Evolutionary conservation across 163 green algal species (phyloP).

Genomic region (Scenedesmus sp.): DNA sequence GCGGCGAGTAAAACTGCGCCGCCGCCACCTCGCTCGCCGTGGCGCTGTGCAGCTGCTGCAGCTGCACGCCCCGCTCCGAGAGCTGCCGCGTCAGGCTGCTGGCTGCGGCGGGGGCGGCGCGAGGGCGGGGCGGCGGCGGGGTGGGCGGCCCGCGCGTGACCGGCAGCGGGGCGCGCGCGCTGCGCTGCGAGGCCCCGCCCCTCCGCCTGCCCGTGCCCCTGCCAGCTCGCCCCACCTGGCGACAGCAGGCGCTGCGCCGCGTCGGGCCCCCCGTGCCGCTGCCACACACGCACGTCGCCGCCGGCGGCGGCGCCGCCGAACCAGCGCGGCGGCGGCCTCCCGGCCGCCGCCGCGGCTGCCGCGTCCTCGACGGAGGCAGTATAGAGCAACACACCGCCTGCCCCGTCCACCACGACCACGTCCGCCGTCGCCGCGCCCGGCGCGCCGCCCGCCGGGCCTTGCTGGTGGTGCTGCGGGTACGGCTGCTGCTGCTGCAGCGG

Average conservation of each 20-base stretch:
- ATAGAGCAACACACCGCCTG: not conserved
- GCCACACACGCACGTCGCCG: not conserved
- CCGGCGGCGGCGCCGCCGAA: no score
- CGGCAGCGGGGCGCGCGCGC: no score
- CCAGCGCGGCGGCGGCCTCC: not conserved
- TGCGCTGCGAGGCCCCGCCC: no score
- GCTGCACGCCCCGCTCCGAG: not conserved
- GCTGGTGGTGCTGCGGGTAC: not conserved
- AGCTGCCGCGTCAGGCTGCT: slow-evolving; percentile 4
- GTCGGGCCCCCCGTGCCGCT: not conserved
- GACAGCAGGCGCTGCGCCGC: not conserved
- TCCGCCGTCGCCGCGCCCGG: not conserved
- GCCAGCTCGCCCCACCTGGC: not conserved
- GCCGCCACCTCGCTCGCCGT: no score
- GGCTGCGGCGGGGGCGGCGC: not conserved
- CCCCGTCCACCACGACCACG: not conserved
- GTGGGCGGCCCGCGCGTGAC: no score
- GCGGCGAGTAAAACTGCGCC: no score
- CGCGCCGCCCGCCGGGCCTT: no score
- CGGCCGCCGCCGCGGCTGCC: slow-evolving; percentile 3
- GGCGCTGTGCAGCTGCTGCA: no score
- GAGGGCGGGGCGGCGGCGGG: no score
- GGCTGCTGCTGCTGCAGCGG: not conserved
- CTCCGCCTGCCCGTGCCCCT: not conserved
- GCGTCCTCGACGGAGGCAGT: not conserved